Base-by-base conservation (phyloP, 495 filamentous ascomycete species). In the Hypoxylon trugodes region DNA sequence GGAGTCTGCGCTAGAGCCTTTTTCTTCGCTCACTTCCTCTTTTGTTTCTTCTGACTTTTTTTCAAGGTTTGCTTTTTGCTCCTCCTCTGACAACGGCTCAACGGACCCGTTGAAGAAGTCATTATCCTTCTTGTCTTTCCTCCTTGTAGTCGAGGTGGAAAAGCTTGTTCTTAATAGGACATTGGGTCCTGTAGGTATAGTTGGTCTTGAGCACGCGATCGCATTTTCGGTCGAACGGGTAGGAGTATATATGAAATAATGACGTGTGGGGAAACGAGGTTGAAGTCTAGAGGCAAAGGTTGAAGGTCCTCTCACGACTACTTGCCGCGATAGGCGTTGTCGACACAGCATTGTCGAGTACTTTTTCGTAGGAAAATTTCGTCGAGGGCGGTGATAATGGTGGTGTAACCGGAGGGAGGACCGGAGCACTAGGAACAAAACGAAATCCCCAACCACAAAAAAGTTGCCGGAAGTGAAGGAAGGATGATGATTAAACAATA, bases 241-340 rank as follows among this genome's bases (percentile, higher is more conserved):
- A 26, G 47, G 60, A 22, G 50, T 57, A 45, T 63, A 64, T 53
- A 70, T 59, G 9, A 70, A 69, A 40, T 65, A 69, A 43, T 51
- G 28, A 7, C 68, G 56, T 19, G 56, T 28, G 2, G 47, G 37
- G 15, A 47, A 58, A 40, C 25, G 33, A 6, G 62, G 38, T 38
- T 65, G 53, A 5, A 69, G 26, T 21, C 62, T 61, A 35, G 54
- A 59, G 16, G 41, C 60, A 57, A 73, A 52, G 35, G 36, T 60
- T 15, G 65, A 52, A 19, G 65, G 48, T 1, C 59, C 69, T 30
- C 74, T 75, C 48, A 79, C 77, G 60, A 77, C 78, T 40, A 74
- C 54, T 52, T 78, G 76, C 79, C 82, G 83, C 63, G 79, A 75
- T 15, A 83, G 60, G 47, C 72, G 77, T 71, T 83, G 80, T 61